These are phyloP conservation scores for Tuber aestivum DNA, from an alignment of 495 filamentous ascomycete genomes.

Conservation along the genomic window DNA sequence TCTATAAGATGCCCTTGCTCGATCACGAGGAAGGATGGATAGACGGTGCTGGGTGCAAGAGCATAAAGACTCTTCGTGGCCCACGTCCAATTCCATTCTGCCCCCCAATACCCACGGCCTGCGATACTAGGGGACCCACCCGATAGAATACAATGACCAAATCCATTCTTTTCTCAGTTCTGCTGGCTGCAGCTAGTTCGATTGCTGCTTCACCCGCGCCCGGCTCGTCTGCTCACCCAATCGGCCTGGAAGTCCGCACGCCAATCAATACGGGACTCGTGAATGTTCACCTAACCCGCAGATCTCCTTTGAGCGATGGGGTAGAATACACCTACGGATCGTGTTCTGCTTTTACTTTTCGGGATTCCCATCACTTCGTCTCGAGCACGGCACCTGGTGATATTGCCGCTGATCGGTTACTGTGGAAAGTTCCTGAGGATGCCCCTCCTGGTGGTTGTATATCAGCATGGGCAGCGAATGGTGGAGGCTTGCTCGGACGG, in stretches of 20 bases:
- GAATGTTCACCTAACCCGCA: slow-evolving; percentile 47
- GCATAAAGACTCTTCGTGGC: neutral
- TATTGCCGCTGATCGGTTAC: slow-evolving; percentile 37
- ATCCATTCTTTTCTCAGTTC: neutral
- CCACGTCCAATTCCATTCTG: neutral
- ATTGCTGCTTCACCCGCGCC: neutral
- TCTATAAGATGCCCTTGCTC: neutral
- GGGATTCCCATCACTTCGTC: slow-evolving; percentile 42
- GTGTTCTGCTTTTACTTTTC: slow-evolving; percentile 34
- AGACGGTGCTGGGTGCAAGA: neutral
- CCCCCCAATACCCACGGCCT: neutral
- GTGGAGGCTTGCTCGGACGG: slow-evolving; percentile 45
- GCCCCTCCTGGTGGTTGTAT: slow-evolving; percentile 49
- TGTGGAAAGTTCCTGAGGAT: slow-evolving; percentile 54
- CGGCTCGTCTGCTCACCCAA: neutral
- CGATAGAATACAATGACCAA: neutral
- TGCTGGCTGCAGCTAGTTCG: neutral
- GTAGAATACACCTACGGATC: slow-evolving; percentile 47
- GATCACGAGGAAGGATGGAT: neutral
- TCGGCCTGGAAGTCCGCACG: slow-evolving; percentile 11
- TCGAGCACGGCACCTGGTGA: slow-evolving; percentile 19
- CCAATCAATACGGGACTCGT: slow-evolving; percentile 46
- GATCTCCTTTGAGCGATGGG: slow-evolving; percentile 34
- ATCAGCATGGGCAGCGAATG: slow-evolving; percentile 49
- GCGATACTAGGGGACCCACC: neutral